A percentile compares a stretch with the other conserved stretches of the same genome.
Conservation (phyloP, 371 early-diverging fungal genomes). For the Mortierella sp. region DNA sequence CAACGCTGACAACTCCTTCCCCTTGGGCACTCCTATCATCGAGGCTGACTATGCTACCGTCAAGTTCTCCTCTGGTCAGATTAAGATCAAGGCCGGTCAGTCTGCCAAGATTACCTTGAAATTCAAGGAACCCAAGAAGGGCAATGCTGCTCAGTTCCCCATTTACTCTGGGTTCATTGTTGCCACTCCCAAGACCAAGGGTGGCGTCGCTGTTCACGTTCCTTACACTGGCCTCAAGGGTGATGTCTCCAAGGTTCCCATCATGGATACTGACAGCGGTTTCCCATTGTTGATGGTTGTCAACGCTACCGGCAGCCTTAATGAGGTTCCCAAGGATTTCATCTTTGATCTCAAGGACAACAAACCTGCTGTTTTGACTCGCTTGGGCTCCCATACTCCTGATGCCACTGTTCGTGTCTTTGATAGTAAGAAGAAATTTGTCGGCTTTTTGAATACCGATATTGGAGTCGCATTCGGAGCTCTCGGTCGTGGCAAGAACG, state of each 20-base stretch:
- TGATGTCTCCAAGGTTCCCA: conserved; percentile 61
- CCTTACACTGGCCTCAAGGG: conserved; percentile 73
- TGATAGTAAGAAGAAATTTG: conserved; percentile 25
- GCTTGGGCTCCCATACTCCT: conserved; percentile 51
- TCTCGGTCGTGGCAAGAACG: conserved; percentile 29
- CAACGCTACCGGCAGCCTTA: conserved; percentile 5
- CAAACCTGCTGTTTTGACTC: conserved; percentile 28
- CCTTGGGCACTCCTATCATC: conserved; percentile 24
- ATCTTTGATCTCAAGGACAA: conserved; percentile 35
- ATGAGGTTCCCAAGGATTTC: conserved; percentile 18
- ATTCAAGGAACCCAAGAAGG: conserved; percentile 59
- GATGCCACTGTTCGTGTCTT: conserved; percentile 32
- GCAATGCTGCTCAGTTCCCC: conserved; percentile 33
- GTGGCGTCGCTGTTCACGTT: conserved; percentile 50
- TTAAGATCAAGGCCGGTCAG: conserved; percentile 61
- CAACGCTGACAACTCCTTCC: conserved; percentile 36
- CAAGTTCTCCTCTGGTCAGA: conserved; percentile 37
- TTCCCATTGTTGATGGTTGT: conserved; percentile 22
- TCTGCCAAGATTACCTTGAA: conserved; percentile 56
- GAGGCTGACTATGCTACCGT: conserved; percentile 58
- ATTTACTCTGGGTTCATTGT: conserved; percentile 57
- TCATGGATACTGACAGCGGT: conserved; percentile 56
- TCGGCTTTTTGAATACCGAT: conserved; percentile 29
- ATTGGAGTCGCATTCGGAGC: conserved; percentile 14
- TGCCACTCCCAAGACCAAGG: conserved; percentile 45